These are phyloP conservation scores for Mycena rebaudengoi DNA, from an alignment of 768 basidiomycete species.

Conservation along the genomic window DNA sequence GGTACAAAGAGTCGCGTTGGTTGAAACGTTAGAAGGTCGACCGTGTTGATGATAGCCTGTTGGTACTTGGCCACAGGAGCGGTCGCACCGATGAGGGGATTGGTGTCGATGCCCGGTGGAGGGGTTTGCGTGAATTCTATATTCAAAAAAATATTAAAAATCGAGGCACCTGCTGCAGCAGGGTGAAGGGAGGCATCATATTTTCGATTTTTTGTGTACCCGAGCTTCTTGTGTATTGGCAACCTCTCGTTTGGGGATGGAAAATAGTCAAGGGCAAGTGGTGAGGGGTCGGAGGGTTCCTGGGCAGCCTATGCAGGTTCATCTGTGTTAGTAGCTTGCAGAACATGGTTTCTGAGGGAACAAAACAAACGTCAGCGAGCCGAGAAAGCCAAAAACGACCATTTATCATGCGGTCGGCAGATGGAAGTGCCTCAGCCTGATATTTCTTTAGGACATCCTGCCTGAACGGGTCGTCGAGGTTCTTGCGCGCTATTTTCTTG, in stretches of 20 bases:
- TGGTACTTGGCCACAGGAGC: not conserved
- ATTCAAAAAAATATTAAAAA: not conserved
- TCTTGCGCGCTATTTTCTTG: too few relatives aligned
- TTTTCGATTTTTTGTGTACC: not conserved
- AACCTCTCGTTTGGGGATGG: not conserved
- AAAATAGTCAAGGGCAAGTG: not conserved
- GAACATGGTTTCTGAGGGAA: not conserved
- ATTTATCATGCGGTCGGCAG: too few relatives aligned
- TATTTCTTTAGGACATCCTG: too few relatives aligned
- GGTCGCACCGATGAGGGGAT: not conserved
- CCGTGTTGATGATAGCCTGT: not conserved
- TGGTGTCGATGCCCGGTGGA: not conserved
- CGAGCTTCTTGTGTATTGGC: not conserved
- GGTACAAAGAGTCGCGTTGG: not conserved
- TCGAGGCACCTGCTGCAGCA: not conserved
- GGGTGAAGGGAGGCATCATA: slow-evolving; percentile 1
- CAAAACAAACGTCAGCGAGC: not conserved
- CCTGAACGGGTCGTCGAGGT: too few relatives aligned
- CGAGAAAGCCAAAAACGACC: not conserved
- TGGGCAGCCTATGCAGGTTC: too few relatives aligned
- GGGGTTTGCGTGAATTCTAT: not conserved
- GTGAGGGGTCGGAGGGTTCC: not conserved
- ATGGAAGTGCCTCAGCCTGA: too few relatives aligned
- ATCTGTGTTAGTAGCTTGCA: not conserved
- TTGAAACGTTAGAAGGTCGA: not conserved